A percentile compares a stretch with the other conserved stretches of the same genome.
These are phyloP conservation scores for Aspergillus udagawae DNA, from an alignment of 2,329 filamentous ascomycete genomes.

Conservation along the genomic window DNA sequence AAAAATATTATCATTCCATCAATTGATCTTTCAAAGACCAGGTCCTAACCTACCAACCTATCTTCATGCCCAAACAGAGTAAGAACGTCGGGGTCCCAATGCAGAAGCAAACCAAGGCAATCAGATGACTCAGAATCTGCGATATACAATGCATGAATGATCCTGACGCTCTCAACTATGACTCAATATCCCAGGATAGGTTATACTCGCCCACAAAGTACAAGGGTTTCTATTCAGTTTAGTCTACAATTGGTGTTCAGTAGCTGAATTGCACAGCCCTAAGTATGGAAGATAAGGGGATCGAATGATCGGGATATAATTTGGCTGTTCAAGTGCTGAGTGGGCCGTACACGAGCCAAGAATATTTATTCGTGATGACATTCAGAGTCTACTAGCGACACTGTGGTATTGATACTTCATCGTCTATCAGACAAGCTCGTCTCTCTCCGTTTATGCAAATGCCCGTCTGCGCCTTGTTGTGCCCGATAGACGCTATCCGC, in stretches of 20 bases:
- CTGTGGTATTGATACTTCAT: background rate
- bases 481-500: background rate
- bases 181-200: background rate
- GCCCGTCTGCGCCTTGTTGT: background rate
- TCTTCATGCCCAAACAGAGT: background rate
- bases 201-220: background rate
- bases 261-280: background rate
- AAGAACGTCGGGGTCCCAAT: background rate
- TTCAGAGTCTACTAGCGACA: background rate
- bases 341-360: background rate
- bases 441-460: background rate
- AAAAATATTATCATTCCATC: background rate
- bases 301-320: background rate
- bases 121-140: background rate
- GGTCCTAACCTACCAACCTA: background rate
- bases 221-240: background rate
- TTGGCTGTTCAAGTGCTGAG: background rate
- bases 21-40: background rate
- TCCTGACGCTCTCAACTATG: background rate
- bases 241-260: background rate
- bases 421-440: background rate
- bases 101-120: background rate
- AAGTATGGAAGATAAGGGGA: background rate
- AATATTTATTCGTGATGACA: background rate
- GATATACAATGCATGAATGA: background rate